Percentiles rank a stretch among this genome's conserved stretches.
Evolutionary conservation across 805 yeast species (phyloP).

Genomic region (Yamadazyma phyllophila): DNA sequence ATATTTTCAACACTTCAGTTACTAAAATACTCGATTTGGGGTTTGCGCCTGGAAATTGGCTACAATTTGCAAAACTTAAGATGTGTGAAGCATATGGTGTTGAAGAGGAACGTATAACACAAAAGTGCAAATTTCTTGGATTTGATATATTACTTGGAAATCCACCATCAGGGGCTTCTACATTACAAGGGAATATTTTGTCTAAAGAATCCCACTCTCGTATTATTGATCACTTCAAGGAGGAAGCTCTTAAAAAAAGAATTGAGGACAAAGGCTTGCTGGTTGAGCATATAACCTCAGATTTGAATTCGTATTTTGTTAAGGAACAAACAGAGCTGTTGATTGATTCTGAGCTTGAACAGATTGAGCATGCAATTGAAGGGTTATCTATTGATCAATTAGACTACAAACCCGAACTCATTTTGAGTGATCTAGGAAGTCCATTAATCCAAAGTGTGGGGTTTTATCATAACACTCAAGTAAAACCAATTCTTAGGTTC

Average conservation of each 20-base stretch:
- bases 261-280: conserved; percentile 1
- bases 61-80: conserved; percentile 25
- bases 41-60: conserved; percentile 43
- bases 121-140: conserved; percentile 36
- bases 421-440: conserved; percentile 34
- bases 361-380: conserved; percentile 9
- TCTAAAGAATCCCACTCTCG: conserved; percentile 40
- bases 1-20: conserved; percentile 24
- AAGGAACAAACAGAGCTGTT: conserved; percentile 25
- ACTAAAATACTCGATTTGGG: conserved; percentile 39
- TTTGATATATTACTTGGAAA: conserved; percentile 64
- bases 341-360: conserved; percentile 21
- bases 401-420: conserved; percentile 32
- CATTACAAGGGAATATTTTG: conserved; percentile 86
- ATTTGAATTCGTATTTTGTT: conserved; percentile 23
- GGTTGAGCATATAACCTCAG: not conserved
- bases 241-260: conserved; percentile 20
- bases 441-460: conserved; percentile 38
- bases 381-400: not conserved
- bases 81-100: conserved; percentile 28
- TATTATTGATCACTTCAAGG: conserved; percentile 27
- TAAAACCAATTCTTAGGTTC: conserved; percentile 33
- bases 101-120: conserved; percentile 22
- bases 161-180: conserved; percentile 78
- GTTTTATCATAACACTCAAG: conserved; percentile 34